Conservation (phyloP, 805 yeast genomes). For the Ogataea corticis region DNA sequence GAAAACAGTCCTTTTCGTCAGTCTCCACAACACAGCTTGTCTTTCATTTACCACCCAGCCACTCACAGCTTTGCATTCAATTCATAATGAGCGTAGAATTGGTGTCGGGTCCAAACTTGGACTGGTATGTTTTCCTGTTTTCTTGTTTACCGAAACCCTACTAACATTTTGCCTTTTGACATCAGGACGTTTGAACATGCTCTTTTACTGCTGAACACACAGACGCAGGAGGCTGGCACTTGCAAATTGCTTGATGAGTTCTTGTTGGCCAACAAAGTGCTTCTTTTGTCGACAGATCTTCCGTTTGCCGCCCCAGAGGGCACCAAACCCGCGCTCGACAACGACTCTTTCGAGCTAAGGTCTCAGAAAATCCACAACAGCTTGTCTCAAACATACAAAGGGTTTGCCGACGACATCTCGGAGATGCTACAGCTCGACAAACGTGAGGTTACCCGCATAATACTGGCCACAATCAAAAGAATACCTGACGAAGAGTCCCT, state of each 20-base stretch:
- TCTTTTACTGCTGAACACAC: constrained; percentile 13
- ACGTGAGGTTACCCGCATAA: constrained; percentile 50
- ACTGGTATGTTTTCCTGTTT: constrained; percentile 14
- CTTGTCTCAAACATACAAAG: constrained; percentile 33
- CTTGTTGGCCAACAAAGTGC: constrained; percentile 12
- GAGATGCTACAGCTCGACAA: constrained; percentile 40
- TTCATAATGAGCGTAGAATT: constrained; percentile 4
- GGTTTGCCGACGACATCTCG: constrained; percentile 43
- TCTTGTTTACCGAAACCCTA: neutral
- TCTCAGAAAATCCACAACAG: constrained; percentile 12
- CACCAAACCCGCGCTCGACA: neutral
- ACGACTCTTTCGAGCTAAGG: constrained; percentile 14
- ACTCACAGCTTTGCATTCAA: too few species aligned
- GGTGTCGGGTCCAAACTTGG: constrained; percentile 6
- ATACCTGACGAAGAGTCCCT: constrained; percentile 35
- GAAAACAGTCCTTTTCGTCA: too few species aligned
- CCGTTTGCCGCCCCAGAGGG: constrained; percentile 13
- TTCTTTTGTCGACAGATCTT: constrained; percentile 17
- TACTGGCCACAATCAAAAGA: constrained; percentile 40
- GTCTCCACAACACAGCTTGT: too few species aligned
- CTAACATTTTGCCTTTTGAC: neutral
- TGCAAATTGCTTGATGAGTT: constrained; percentile 13
- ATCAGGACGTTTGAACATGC: constrained; percentile 28
- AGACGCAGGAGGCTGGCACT: constrained; percentile 11
- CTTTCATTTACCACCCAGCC: too few species aligned